These are phyloP conservation scores for Amauroascus verrucosus DNA, from an alignment of 2,329 filamentous ascomycete genomes.

Conservation along the genomic window DNA sequence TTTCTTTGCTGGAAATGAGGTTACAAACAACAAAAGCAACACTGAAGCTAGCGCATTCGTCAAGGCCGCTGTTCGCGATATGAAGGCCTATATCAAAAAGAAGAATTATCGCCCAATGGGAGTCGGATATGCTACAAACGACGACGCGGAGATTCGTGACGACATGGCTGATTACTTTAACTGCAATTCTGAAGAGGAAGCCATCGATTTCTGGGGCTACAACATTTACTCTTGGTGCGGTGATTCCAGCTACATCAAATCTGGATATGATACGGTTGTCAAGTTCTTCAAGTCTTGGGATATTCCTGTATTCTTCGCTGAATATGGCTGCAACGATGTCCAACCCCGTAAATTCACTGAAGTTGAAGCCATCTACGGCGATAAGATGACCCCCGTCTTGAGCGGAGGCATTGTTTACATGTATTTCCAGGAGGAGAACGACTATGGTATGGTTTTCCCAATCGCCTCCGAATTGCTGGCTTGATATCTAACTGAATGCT, in stretches of 20 bases:
- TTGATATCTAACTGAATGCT: slow-evolving; percentile 15
- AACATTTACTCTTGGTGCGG: slow-evolving; percentile 99
- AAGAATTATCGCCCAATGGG: slow-evolving; percentile 69
- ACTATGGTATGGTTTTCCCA: slow-evolving; percentile 56
- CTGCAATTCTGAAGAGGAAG: slow-evolving; percentile 51
- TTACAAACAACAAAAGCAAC: slow-evolving; percentile 81
- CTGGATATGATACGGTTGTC: slow-evolving; percentile 73
- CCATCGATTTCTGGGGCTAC: slow-evolving; percentile 98
- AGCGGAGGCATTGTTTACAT: slow-evolving; percentile 98
- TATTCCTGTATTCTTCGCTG: slow-evolving; percentile 94
- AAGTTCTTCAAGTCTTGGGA: slow-evolving; percentile 81
- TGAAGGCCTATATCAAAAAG: slow-evolving; percentile 81
- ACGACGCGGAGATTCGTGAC: slow-evolving; percentile 71
- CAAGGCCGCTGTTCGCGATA: slow-evolving; percentile 94
- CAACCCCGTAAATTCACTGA: slow-evolving; percentile 72
- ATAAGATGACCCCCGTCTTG: slow-evolving; percentile 75
- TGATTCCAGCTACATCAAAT: slow-evolving; percentile 61
- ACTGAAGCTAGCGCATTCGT: slow-evolving; percentile 85
- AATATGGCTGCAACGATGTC: slow-evolving; percentile 86
- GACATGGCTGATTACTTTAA: slow-evolving; percentile 89
- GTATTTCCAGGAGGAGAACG: slow-evolving; percentile 86
- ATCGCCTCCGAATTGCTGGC: background rate
- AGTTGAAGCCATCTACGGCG: slow-evolving; percentile 67
- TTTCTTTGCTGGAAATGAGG: slow-evolving; percentile 98
- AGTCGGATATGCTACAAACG: slow-evolving; percentile 93